Conservation (phyloP, 2,329 filamentous ascomycete species). For the Exophiala sp. region DNA sequence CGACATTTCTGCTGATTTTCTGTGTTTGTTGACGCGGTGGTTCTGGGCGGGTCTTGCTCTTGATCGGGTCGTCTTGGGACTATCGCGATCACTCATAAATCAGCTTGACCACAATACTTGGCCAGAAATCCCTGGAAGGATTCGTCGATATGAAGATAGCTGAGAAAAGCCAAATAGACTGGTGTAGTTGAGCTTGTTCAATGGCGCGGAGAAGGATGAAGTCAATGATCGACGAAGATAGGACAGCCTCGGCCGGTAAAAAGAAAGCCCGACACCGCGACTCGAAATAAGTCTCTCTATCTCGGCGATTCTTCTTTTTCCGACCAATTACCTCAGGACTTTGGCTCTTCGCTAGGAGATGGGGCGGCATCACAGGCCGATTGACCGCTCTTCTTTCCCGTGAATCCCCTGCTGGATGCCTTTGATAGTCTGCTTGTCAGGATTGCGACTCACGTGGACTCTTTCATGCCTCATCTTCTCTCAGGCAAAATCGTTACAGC, state of each 20-base stretch:
- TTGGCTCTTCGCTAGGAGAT: not conserved
- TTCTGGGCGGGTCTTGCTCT: slow-evolving; percentile 1
- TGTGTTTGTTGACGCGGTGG: not conserved
- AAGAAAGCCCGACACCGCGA: slow-evolving; percentile 14
- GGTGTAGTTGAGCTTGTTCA: not conserved
- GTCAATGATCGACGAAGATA: not conserved
- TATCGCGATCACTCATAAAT: slow-evolving; percentile 12
- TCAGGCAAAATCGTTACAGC: not conserved
- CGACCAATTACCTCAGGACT: not conserved
- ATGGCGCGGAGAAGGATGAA: not conserved
- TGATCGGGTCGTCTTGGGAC: not conserved
- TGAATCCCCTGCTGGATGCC: not conserved
- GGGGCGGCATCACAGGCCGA: too few relatives aligned
- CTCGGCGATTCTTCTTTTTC: slow-evolving; percentile 21
- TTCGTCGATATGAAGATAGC: not conserved
- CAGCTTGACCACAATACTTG: not conserved
- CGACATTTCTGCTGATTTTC: slow-evolving; percentile 52
- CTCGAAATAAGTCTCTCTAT: not conserved
- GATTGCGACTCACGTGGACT: not conserved
- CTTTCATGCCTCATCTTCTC: not conserved
- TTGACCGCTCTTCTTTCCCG: not conserved
- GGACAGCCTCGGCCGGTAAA: slow-evolving; percentile 7
- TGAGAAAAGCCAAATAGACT: not conserved
- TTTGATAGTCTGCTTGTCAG: not conserved
- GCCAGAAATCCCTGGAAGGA: not conserved